Conservation (phyloP, 345 rosid genomes). For the Dipteronia dyeriana region DNA sequence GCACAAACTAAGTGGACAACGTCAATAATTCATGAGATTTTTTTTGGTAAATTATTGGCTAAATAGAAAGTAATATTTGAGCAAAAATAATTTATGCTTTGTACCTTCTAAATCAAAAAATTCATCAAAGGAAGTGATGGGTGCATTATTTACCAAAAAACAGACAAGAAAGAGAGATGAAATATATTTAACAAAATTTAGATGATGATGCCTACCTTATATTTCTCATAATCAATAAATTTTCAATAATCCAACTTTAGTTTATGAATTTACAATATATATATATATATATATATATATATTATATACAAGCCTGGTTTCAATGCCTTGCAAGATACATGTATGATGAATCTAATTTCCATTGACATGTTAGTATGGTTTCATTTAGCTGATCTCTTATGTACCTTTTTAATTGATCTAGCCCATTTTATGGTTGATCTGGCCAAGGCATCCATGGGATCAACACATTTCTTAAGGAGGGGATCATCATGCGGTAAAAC, state of each 20-base stretch:
- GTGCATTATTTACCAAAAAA: no score
- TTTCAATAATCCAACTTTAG: not conserved
- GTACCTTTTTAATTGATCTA: slow-evolving; percentile 23
- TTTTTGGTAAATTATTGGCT: no score
- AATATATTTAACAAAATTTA: no score
- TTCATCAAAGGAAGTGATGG: no score
- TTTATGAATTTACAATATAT: not conserved
- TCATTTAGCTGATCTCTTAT: slow-evolving; percentile 16
- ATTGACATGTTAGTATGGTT: not conserved
- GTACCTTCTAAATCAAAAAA: no score
- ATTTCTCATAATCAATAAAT: not conserved
- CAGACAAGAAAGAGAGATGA: no score
- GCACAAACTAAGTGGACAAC: no score
- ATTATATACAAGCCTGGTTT: not conserved
- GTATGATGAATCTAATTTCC: not conserved
- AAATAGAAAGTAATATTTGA: no score
- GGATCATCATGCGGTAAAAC: slow-evolving; percentile 62
- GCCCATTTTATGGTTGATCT: slow-evolving; percentile 62
- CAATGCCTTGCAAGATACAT: not conserved
- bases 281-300: no score
- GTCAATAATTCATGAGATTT: not conserved
- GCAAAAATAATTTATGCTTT: no score
- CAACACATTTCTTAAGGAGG: slow-evolving; percentile 54
- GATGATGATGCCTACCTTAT: no score
- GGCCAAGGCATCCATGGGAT: slow-evolving; percentile 70